Base-by-base conservation (phyloP, 106 monocot genomes). In the Narthecium ossifragum region DNA sequence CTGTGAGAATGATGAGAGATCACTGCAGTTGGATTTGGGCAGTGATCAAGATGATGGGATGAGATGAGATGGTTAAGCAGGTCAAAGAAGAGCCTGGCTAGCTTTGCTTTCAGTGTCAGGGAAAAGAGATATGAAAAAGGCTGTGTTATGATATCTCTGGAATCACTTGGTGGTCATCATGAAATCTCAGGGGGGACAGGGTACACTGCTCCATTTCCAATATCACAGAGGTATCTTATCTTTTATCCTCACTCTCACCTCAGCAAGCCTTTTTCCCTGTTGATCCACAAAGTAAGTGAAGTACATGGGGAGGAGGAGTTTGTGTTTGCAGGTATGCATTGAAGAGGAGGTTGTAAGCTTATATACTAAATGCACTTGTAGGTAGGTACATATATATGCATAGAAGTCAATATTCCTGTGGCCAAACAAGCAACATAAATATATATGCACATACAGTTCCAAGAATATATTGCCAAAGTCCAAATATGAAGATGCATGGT, bases 181-280 rank as follows among this genome's bases (percentile, higher is more conserved):
- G 30, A 60, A 52, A 53, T 41, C 52, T 39, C 28, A 51, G 50
- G 43, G 43, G 34, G 58, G 53, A 61, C 70, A 51, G 51, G 51
- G 53, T 39, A 70, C 60, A 25, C 53, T 70, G 70, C 60, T 61
- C 70, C 60, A 70, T 68, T 68, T 69, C 69, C 59, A 60, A 69
- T 61, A 33, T 36, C 60, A 37, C 50, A 69, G 60, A 52, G 60
- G 59, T 51, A 69, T 67, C 67, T 58, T 67, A n/a, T 63, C 50
- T 63, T 51, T 22, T 8, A 23, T 47, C 43, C 12, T 17, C 18
- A 6, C 55, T 32, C 15, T 31, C 23, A 25, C 53, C 5, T 28
- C 26, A 53, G 12, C 5, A 37, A 5, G 7, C 36, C 5, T 37
- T 37, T 28, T 53, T 12, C 29, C 27, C 53, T 53, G 28, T 28